phyloP scores from a whole-genome alignment of 768 basidiomycete genomes.

The Cyathus striatus region DNA sequence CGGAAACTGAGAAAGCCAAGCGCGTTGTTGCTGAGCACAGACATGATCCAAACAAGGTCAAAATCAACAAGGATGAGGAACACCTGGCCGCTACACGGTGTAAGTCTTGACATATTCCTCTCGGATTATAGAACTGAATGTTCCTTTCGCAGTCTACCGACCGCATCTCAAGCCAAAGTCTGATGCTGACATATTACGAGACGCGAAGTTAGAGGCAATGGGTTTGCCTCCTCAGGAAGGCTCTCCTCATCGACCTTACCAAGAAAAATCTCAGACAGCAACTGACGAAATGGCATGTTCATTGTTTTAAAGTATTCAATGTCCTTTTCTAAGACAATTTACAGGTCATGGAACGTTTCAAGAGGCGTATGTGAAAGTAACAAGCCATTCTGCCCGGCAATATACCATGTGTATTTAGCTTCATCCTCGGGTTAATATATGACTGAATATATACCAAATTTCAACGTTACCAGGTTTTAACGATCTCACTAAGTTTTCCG shows the following conservation, averaged over 20 bases:
- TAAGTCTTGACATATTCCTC: conserved; percentile 33
- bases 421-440: neutral
- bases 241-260: conserved; percentile 35
- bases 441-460: neutral
- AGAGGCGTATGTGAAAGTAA: neutral
- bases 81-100: conserved; percentile 87
- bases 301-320: no score
- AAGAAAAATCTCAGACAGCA: conserved; percentile 71
- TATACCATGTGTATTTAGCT: neutral
- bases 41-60: conserved; percentile 54
- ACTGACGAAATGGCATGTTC: conserved; percentile 82
- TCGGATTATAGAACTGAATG: conserved; percentile 5
- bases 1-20: conserved; percentile 96
- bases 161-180: conserved; percentile 81
- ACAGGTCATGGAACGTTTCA: neutral
- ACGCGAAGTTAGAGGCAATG: conserved; percentile 85
- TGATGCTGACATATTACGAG: conserved; percentile 82
- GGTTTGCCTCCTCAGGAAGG: conserved; percentile 61
- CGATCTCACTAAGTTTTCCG: conserved; percentile 34
- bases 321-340: no score
- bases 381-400: no score
- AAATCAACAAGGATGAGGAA: conserved; percentile 63
- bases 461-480: conserved; percentile 3
- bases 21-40: conserved; percentile 74
- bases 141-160: conserved; percentile 67